phyloP scores from a whole-genome alignment of 2,329 filamentous ascomycete genomes.

The Endocalyx cinctus region DNA sequence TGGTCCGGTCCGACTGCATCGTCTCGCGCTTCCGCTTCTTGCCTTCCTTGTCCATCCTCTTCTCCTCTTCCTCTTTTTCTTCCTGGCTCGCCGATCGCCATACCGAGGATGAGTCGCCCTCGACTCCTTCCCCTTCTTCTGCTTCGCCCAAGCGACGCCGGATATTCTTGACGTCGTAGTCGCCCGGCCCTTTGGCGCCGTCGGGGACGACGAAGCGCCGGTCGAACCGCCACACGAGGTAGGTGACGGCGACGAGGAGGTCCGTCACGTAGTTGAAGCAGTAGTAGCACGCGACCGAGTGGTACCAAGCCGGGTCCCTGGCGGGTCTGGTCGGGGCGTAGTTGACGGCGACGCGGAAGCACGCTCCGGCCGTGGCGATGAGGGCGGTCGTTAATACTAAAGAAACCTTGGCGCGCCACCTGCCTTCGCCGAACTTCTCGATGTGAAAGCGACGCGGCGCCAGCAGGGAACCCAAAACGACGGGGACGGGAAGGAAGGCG shows the following conservation, averaged over 20 bases:
- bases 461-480: constrained; percentile 48
- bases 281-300: constrained; percentile 71
- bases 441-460: constrained; percentile 38
- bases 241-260: constrained; percentile 63
- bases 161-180: constrained; percentile 32
- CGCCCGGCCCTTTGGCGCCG: constrained; percentile 56
- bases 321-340: constrained; percentile 49
- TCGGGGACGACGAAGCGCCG: constrained; percentile 71
- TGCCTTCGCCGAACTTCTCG: constrained; percentile 63
- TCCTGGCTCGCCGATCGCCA: neutral
- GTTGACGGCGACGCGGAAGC: constrained; percentile 59
- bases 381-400: constrained; percentile 56
- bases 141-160: constrained; percentile 2
- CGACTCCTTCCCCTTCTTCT: too few species aligned
- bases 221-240: constrained; percentile 66
- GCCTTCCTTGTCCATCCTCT: neutral
- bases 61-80: neutral
- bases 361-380: constrained; percentile 64
- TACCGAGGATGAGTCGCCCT: neutral
- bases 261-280: constrained; percentile 74
- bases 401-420: constrained; percentile 60
- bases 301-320: constrained; percentile 61
- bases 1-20: neutral
- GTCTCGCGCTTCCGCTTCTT: neutral
- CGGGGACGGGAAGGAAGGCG: constrained; percentile 45